Conservation (phyloP, 352 stramenopile species). For the Phytophthora fragariae region DNA sequence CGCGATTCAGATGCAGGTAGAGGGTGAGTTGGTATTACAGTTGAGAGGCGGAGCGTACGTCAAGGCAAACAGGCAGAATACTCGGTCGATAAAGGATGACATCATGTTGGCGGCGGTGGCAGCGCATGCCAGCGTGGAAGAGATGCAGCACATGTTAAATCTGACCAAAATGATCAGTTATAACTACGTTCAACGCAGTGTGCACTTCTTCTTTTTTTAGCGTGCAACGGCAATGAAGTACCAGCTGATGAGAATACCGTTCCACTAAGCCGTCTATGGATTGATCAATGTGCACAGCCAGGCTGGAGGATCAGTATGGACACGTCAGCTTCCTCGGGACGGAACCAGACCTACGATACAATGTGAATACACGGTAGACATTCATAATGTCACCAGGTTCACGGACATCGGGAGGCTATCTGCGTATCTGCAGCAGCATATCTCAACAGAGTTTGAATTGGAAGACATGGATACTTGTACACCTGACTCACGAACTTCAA, state of each 20-base stretch:
- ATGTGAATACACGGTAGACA: not conserved
- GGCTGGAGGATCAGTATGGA: not conserved
- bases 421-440: not conserved
- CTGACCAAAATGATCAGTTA: not conserved
- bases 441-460: not conserved
- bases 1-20: not conserved
- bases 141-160: not conserved
- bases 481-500: not conserved
- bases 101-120: not conserved
- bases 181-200: not conserved
- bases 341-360: not conserved
- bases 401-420: not conserved
- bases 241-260: not conserved
- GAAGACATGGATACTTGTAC: not conserved
- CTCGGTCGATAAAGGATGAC: not conserved
- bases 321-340: not conserved
- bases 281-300: not conserved
- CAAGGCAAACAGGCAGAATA: not conserved
- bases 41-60: not conserved
- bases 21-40: not conserved
- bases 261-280: not conserved
- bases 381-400: not conserved
- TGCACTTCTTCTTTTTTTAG: constrained; percentile 4
- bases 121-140: too few relatives aligned
- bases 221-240: not conserved